phyloP scores from a whole-genome alignment of 2,329 filamentous ascomycete genomes.

The Nemania serpens region DNA sequence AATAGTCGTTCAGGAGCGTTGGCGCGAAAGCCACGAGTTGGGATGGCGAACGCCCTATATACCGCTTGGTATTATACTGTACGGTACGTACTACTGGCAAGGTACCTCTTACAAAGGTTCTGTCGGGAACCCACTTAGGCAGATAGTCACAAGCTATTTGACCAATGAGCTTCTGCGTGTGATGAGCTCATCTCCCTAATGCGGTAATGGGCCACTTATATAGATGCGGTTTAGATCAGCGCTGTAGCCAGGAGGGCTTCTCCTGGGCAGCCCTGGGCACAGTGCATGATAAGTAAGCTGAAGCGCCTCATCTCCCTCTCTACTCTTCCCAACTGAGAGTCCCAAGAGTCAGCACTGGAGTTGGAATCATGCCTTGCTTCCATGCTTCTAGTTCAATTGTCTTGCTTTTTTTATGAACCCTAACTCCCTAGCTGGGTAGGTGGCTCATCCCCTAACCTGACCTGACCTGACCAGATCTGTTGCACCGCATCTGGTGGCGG shows the following conservation, averaged over 20 bases:
- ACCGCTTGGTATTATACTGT: too few species aligned
- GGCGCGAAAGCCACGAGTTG: background rate
- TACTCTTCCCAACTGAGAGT: background rate
- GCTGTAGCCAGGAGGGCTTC: too few species aligned
- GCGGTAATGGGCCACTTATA: background rate
- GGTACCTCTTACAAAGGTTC: too few species aligned
- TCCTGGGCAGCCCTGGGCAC: too few species aligned
- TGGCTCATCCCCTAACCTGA: background rate
- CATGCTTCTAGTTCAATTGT: conserved; percentile 11
- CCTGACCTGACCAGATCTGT: background rate
- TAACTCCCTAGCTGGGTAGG: background rate
- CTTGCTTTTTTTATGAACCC: conserved; percentile 5
- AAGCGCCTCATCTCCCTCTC: background rate
- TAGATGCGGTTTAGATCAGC: background rate
- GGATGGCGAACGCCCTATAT: background rate
- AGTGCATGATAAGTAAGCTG: too few species aligned
- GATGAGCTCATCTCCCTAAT: background rate
- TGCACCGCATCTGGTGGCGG: background rate
- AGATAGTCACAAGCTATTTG: too few species aligned
- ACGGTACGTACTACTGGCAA: background rate
- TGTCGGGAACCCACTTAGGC: too few species aligned
- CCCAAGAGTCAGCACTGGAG: background rate
- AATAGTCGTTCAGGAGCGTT: background rate
- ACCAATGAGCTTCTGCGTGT: too few species aligned
- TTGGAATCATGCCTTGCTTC: background rate